phyloP scores from a whole-genome alignment of 805 yeast species.

The Ogataea neopini region DNA sequence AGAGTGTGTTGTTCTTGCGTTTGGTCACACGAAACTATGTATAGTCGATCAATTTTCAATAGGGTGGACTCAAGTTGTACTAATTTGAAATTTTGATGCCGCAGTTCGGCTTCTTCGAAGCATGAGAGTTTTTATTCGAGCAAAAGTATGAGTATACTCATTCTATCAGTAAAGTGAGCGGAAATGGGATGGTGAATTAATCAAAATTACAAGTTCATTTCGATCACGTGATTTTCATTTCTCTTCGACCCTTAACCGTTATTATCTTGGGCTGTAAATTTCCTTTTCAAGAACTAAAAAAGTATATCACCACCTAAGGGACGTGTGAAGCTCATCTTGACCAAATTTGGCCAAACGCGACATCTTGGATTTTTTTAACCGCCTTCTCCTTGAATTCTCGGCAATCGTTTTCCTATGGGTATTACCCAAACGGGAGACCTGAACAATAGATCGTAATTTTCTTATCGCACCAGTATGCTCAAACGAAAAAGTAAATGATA shows the following conservation, averaged over 20 bases:
- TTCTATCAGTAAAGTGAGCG: too few species aligned
- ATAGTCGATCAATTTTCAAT: background rate
- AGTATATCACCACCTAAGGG: background rate
- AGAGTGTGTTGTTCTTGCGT: background rate
- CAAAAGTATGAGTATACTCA: too few species aligned
- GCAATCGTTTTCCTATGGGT: background rate
- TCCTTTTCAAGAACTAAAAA: background rate
- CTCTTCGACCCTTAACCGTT: too few species aligned
- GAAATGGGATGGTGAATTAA: too few species aligned
- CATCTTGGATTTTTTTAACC: background rate
- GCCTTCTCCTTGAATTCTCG: background rate
- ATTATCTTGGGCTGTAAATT: background rate
- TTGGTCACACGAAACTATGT: background rate
- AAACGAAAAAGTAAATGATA: too few species aligned
- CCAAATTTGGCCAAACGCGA: background rate
- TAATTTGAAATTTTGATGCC: too few species aligned
- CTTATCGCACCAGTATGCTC: conserved; percentile 5
- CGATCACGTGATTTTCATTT: too few species aligned
- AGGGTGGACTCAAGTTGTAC: too few species aligned
- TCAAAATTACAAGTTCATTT: too few species aligned
- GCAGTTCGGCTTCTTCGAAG: too few species aligned
- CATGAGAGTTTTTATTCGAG: too few species aligned
- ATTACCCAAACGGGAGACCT: conserved; percentile 2
- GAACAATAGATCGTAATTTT: background rate
- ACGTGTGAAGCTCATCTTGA: background rate